Base-by-base conservation (phyloP, 306 rosid species). In the Ochetophila trinervis region DNA sequence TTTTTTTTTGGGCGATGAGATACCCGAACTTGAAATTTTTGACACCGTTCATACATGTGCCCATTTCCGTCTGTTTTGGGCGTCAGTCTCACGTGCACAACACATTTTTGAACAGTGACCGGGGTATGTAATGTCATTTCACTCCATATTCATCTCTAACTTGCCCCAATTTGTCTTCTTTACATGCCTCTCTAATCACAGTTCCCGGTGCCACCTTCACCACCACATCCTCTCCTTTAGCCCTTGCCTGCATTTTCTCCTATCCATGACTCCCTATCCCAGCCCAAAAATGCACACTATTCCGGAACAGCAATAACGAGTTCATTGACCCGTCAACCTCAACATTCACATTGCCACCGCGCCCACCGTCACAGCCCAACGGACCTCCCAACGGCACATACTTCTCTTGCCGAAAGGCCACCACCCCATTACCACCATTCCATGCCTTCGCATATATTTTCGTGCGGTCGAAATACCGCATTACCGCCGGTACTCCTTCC, bases 181-280 rank as follows among this genome's bases (percentile, higher is more conserved):
- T 68, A 48, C 78, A 90, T 0, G 89, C 87, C 70, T 87, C 91
- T 51, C 89, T 74, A 8, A 92, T 71, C 15, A 89, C 77, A 5
- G 98, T 92, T 57, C 98, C 98, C 0, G 95, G 89, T 0, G 96
- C 87, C 81, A 92, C 91, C 80, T 89, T 92, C 42, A 92, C 85
- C 74, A 87, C 96, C 40, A 76, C 89, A 69, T 92, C 95, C 63
- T 87, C 91, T 19, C 98, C 96, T 74, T 82, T 92, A 0, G 98
- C 96, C 75, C 98, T 96, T 65, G 21, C 48, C 80, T 79, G 83
- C 84, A 79, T 55, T 53, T 51, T 80, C 69, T 95, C 96, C 68
- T 79, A 80, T 63, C 98, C 98, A 66, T 92, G 95, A 11, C 70
- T 58, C 22, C 97, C 98, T 20, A 88, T 85, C 70, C 78, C 93